phyloP scores from a whole-genome alignment of 1,139 yeast genomes.

The Zygosaccharomyces pseudobailii region DNA sequence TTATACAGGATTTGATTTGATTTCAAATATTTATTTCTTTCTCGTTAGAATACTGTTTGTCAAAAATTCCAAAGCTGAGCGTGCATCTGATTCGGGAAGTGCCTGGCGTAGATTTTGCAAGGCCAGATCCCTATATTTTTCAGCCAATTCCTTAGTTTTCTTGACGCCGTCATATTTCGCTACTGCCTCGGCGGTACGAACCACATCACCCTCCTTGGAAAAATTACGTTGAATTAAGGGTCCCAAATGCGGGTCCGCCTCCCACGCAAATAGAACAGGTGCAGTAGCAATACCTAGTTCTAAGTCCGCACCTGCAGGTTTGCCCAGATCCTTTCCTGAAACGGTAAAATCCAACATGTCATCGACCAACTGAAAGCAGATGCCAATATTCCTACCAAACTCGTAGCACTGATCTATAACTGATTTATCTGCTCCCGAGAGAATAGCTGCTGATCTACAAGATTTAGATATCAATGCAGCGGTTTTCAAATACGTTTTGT shows the following conservation, averaged over 20 bases:
- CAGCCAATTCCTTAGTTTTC: constrained; percentile 73
- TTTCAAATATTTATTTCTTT: constrained; percentile 44
- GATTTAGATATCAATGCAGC: constrained; percentile 95
- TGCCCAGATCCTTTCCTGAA: constrained; percentile 76
- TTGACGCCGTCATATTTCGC: constrained; percentile 66
- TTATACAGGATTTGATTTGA: background rate
- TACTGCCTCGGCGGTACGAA: constrained; percentile 70
- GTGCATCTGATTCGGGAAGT: constrained; percentile 83
- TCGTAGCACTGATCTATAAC: constrained; percentile 81
- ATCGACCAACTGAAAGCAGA: constrained; percentile 94
- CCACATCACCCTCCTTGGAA: constrained; percentile 75
- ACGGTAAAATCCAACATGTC: constrained; percentile 94
- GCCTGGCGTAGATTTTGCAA: constrained; percentile 56
- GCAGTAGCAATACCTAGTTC: constrained; percentile 95
- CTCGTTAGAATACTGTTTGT: constrained; percentile 83
- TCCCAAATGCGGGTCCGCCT: constrained; percentile 77
- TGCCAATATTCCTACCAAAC: constrained; percentile 88
- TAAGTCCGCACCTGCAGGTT: constrained; percentile 93
- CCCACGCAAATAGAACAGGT: constrained; percentile 94
- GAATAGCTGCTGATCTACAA: constrained; percentile 87
- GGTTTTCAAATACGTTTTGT: constrained; percentile 91
- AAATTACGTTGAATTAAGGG: constrained; percentile 80
- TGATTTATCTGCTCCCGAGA: constrained; percentile 74
- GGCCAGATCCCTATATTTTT: constrained; percentile 71
- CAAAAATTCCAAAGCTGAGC: constrained; percentile 80